A percentile compares a stretch with the other conserved stretches of the same genome.
phyloP scores from a whole-genome alignment of 306 rosid species.

The Purshia tridentata region DNA sequence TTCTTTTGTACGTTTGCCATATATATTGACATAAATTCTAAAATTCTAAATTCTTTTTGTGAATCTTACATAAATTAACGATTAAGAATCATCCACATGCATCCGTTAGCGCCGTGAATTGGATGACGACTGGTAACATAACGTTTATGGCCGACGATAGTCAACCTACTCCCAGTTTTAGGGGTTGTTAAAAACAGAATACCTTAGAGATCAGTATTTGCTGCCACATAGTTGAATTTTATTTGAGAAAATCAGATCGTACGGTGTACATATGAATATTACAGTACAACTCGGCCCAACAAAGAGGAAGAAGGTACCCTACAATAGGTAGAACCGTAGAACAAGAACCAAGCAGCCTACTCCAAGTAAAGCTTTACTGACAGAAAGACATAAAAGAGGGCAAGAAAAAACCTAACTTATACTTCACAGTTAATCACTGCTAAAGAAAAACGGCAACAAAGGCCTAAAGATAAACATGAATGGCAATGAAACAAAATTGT shows the following conservation, averaged over 20 bases:
- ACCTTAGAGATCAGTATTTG: background rate
- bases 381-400: too few species aligned
- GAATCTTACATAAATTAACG: background rate
- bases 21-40: too few species aligned
- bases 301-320: background rate
- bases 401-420: background rate
- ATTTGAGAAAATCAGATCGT: background rate
- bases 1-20: too few species aligned
- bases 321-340: background rate
- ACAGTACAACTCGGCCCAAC: background rate
- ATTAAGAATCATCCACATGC: background rate
- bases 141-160: background rate
- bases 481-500: too few species aligned
- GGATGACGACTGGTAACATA: background rate
- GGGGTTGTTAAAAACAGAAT: background rate
- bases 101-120: too few species aligned
- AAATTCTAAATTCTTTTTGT: too few species aligned
- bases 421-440: background rate
- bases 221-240: background rate
- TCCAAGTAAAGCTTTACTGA: background rate
- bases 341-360: background rate
- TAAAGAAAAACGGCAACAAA: too few species aligned
- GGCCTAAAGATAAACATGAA: too few species aligned
- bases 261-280: background rate
- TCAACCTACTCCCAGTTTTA: background rate